Base-by-base conservation (phyloP, 1,139 yeast genomes). In the Lodderomyces beijingensis region DNA sequence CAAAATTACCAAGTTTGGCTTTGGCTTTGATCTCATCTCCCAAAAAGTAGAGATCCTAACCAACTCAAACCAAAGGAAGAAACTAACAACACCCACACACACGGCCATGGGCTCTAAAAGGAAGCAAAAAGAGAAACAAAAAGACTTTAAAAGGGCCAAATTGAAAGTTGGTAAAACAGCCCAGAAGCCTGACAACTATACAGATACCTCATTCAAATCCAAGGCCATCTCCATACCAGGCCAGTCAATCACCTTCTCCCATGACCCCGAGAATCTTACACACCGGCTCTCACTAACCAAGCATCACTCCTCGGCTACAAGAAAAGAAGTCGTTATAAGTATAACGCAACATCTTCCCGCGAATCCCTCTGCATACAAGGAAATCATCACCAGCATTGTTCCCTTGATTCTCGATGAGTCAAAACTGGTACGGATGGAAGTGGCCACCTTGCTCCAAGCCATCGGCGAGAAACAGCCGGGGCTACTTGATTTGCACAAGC, bases 161-260 rank as follows among this genome's bases (percentile, higher is more conserved):
- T 73, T 91, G 32, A 82, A 74, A 51, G 97, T 91, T 25, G 99
- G 99, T 36, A 91, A 91, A 57, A 67, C 82, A 2, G 75, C 77
- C 18, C 77, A 77, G 5, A 76, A 74, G 41, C 77, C 89, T 3
- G 74, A 77, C 21, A 87, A 86, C 53, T 76, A 71, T 39, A 91
- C 98, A 4, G 91, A 84, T 47, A 86, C 95, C 0, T 79, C 91
- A 0, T 89, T 89, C 58, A 75, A 72, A 32, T 79, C 95, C n/a
- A 84, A 78, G 41, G 55, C 81, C 21, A 80, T 85, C 39, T 71
- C 79, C 12, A 59, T 84, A 15, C 87, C 79, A 17, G 64, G 66
- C 50, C 79, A 79, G 48, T 61, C 77, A 14, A 53, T 71, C 32
- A 52, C 54, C 27, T 49, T 8, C 33, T 38, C 8, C 21, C 36